A percentile compares a stretch with the other conserved stretches of the same genome.
phyloP scores from a whole-genome alignment of 2,329 filamentous ascomycete genomes.

The Curvularia sp. region DNA sequence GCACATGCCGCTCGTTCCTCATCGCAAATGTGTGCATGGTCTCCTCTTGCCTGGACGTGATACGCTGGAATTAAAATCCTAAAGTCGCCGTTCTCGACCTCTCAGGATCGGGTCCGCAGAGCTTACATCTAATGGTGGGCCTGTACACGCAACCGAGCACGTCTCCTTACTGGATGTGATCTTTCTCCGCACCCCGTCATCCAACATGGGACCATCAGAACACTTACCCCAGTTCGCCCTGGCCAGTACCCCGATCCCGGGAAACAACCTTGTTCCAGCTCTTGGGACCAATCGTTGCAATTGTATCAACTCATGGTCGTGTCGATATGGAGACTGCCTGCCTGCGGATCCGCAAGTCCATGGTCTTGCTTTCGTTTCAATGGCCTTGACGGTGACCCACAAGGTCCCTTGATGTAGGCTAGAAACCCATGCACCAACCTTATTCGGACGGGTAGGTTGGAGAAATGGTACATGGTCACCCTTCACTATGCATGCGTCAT shows the following conservation, averaged over 20 bases:
- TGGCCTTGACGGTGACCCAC: conserved; percentile 16
- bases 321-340: conserved; percentile 18
- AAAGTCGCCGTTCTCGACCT: conserved; percentile 4
- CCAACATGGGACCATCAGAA: conserved; percentile 25
- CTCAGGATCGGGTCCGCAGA: conserved; percentile 37
- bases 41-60: conserved; percentile 5
- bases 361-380: conserved; percentile 17
- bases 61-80: conserved; percentile 18
- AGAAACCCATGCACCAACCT: conserved; percentile 17
- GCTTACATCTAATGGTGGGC: conserved; percentile 25
- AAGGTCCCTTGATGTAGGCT: conserved; percentile 19
- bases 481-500: conserved; percentile 32
- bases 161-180: conserved; percentile 20
- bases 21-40: background rate
- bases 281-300: conserved; percentile 32
- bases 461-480: conserved; percentile 31
- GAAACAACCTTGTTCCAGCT: conserved; percentile 20
- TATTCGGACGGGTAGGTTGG: conserved; percentile 18
- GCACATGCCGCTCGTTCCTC: background rate
- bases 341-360: conserved; percentile 44
- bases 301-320: conserved; percentile 16
- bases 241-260: conserved; percentile 31
- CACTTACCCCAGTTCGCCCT: conserved; percentile 31
- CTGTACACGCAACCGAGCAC: conserved; percentile 22
- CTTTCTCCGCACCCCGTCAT: conserved; percentile 37